Conservation (phyloP, 1,284 basidiomycete species). For the Leccinum fallax region DNA sequence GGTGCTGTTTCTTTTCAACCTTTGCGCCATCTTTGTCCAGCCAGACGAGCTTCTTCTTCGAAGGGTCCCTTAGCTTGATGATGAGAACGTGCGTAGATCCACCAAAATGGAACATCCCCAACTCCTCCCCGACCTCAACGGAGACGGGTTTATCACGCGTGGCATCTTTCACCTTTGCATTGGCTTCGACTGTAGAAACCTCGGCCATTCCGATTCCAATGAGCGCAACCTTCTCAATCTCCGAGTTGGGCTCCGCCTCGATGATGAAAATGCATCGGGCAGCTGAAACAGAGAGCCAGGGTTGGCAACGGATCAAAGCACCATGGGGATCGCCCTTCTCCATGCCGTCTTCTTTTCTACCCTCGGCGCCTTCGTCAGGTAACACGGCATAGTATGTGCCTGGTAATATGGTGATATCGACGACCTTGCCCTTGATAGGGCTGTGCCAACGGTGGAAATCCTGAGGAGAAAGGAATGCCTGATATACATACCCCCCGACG, state of each 20-base stretch:
- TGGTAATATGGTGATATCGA: slow-evolving; percentile 40
- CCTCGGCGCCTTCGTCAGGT: not conserved
- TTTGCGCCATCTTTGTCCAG: not conserved
- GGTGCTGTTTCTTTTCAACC: not conserved
- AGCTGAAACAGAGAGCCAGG: slow-evolving; percentile 28
- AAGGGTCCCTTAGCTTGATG: slow-evolving; percentile 30
- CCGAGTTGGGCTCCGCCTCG: slow-evolving; percentile 30
- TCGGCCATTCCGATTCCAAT: slow-evolving; percentile 58
- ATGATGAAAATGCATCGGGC: slow-evolving; percentile 57
- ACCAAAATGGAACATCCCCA: slow-evolving; percentile 57
- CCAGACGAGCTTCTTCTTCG: not conserved
- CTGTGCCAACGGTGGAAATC: slow-evolving; percentile 59
- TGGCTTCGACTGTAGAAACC: slow-evolving; percentile 46
- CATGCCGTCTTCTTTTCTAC: not conserved
- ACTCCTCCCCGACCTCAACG: slow-evolving; percentile 44
- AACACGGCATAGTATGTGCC: slow-evolving; percentile 52
- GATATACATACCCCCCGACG: slow-evolving; percentile 46
- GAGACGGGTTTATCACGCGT: too few relatives aligned
- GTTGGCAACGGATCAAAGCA: slow-evolving; percentile 41
- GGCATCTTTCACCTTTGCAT: too few relatives aligned
- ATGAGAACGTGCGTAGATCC: slow-evolving; percentile 47
- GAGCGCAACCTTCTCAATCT: slow-evolving; percentile 42
- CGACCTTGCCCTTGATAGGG: slow-evolving; percentile 50
- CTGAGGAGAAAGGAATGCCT: slow-evolving; percentile 50
- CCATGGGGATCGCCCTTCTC: slow-evolving; percentile 19